phyloP scores from a whole-genome alignment of 1,139 yeast species.

The Scheffersomyces insectosa region DNA sequence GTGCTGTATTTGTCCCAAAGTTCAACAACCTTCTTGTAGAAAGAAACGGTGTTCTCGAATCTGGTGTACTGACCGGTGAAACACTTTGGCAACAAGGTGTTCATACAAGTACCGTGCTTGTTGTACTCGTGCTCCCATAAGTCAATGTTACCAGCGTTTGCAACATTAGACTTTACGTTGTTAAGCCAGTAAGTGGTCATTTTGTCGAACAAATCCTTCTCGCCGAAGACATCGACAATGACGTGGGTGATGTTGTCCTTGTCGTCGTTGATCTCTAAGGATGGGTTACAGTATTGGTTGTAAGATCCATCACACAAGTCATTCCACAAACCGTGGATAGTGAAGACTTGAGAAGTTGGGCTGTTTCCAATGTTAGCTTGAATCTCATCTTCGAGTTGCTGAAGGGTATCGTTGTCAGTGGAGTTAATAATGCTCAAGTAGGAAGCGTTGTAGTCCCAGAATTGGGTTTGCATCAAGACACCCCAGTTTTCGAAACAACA shows the following conservation, averaged over 20 bases:
- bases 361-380: slow-evolving; percentile 9
- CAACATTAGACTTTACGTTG: slow-evolving; percentile 34
- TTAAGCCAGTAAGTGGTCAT: slow-evolving; percentile 41
- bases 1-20: slow-evolving; percentile 38
- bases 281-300: slow-evolving; percentile 32
- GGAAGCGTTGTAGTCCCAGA: slow-evolving; percentile 39
- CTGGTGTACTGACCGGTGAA: slow-evolving; percentile 31
- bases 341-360: slow-evolving; percentile 25
- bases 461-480: slow-evolving; percentile 38
- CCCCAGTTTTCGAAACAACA: slow-evolving; percentile 41
- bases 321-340: slow-evolving; percentile 46
- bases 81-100: slow-evolving; percentile 38
- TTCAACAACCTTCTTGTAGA: slow-evolving; percentile 35
- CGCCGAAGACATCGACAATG: slow-evolving; percentile 28
- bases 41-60: slow-evolving; percentile 35
- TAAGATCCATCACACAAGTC: slow-evolving; percentile 41
- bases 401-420: slow-evolving; percentile 12
- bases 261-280: slow-evolving; percentile 27
- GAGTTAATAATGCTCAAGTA: slow-evolving; percentile 16
- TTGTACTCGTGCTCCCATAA: slow-evolving; percentile 47
- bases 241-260: slow-evolving; percentile 31
- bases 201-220: slow-evolving; percentile 27
- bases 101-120: slow-evolving; percentile 49
- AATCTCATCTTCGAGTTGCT: slow-evolving; percentile 6
- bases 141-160: slow-evolving; percentile 22